Evolutionary conservation across 148 eudicot species (phyloP).

Genomic region (Tetragonia tetragonoides): DNA sequence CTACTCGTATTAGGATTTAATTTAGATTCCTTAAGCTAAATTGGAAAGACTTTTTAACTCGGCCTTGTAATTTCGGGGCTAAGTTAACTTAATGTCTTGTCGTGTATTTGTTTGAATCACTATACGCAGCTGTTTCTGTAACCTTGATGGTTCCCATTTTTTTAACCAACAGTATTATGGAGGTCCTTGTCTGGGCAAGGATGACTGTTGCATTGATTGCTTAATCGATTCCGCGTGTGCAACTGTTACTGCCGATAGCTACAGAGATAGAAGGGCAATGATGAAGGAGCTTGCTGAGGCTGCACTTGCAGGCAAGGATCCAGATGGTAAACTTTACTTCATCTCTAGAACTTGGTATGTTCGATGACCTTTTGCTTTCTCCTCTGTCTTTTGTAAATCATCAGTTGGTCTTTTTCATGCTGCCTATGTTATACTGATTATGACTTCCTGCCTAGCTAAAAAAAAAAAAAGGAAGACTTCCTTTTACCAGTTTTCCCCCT

Average conservation of each 20-base stretch:
- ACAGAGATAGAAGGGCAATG: constrained; percentile 66
- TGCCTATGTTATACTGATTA: too few species aligned
- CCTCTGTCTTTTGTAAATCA: not conserved
- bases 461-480: too few species aligned
- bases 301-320: constrained; percentile 66
- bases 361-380: not conserved
- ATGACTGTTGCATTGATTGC: constrained; percentile 66
- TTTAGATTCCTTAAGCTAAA: not conserved
- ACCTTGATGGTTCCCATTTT: not conserved
- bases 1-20: not conserved
- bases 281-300: constrained; percentile 88
- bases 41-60: not conserved
- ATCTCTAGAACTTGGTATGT: constrained; percentile 85
- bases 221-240: constrained; percentile 56
- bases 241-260: constrained; percentile 72
- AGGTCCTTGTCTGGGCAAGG: constrained; percentile 70
- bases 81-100: not conserved
- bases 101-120: not conserved
- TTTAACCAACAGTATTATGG: constrained; percentile 57
- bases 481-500: too few species aligned
- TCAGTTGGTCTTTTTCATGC: not conserved
- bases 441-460: too few species aligned
- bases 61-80: not conserved
- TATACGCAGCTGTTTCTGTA: not conserved
- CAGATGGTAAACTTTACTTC: constrained; percentile 65